Base-by-base conservation (phyloP, 495 filamentous ascomycete species). In the Acidomyces sp. region DNA sequence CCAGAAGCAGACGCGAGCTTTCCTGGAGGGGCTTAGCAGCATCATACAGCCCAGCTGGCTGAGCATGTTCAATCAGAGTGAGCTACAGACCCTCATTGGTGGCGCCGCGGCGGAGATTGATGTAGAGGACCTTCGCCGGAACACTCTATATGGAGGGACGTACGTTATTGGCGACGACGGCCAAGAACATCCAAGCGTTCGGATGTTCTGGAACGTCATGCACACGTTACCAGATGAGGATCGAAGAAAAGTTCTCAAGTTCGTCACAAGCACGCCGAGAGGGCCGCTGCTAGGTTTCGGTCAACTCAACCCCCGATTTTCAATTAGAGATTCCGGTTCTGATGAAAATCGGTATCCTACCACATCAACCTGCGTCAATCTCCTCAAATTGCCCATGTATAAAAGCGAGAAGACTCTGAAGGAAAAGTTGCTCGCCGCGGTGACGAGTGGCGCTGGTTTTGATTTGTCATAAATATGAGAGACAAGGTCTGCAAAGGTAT, bases 51-150 rank as follows among this genome's bases (percentile, higher is more conserved):
- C 88, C 0, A 70, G 71, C 2, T 99, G 90, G 90, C 68, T 99
- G 3, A 82, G 75, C 48, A 99, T 99, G 90, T 99, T 99, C 67
- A 97, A 97, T 57, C 90, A 95, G 51, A 68, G 72, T 6, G 90
- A 97, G 52, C 68, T 97, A 16, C 90, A 97, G 58, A 90, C 84
- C 0, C 74, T 97, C 6, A 77, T 97, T 11, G 82, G 85, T 45
- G 90, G 90, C 41, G 82, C 88, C 51, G 74, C 70, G 18, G 77
- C 78, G 13, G 77, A 85, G 30, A 88, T 96, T 45, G 77, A 93
- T 52, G 75, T 99, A 29, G 72, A 79, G 19, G 92, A 99, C 54
- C 66, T 96, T 31, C 70, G 87, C n/a, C 69, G 62, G 11, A 80
- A 99, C 58, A 96, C 92, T 0, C 61, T 68, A 4, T 99, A 96